Base-by-base conservation (phyloP, 2,329 filamentous ascomycete genomes). In the Aspergillus texensis region DNA sequence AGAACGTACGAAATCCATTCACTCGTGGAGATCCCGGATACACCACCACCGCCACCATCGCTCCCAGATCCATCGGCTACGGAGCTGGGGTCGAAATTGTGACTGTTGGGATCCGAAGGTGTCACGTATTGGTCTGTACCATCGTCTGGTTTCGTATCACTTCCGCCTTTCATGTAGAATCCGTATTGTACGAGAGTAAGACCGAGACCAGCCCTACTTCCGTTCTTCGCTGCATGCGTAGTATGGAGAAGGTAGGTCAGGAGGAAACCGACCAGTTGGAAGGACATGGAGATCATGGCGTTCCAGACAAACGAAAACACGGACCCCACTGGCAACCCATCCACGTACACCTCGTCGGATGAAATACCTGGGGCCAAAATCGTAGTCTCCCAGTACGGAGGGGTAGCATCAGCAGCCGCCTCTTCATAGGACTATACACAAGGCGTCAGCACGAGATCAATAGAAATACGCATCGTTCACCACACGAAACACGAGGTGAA, bases 341-440 rank as follows among this genome's bases (percentile, higher is more conserved):
- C 95, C 62, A 99, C 91, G 74, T 95, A 99, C 55, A 99, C 94
- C 78, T 99, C 95, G 75, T 98, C 94, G 45, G 89, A 88, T n/a
- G 91, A 91, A 68, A 95, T 88, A 61, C 94, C 95, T 0, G 95
- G 95, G 0, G 94, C 94, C 58, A 99, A 86, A 68, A 99, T 97
- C 0, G 95, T 98, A 6, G 95, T 99, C 82, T 99, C 95, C 95
- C 95, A 99, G 80, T 99, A 99, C 0, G 95, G 95, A 1, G 95
- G 95, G 55, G 95, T 95, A 28, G 93, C 91, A 78, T 99, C 95
- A 48, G 94, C 94, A 3, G 95, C 95, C 19, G 95, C 95, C 87
- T 98, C 94, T 84, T 99, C 95, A 78, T 99, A 99, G 41, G 94
- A 94, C 92, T 97, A 72, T 19, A 64, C 39, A 45, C 56, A 50